These are phyloP conservation scores for Coemansia sp. DNA, from an alignment of 192 early-diverging fungal species.

Conservation along the genomic window DNA sequence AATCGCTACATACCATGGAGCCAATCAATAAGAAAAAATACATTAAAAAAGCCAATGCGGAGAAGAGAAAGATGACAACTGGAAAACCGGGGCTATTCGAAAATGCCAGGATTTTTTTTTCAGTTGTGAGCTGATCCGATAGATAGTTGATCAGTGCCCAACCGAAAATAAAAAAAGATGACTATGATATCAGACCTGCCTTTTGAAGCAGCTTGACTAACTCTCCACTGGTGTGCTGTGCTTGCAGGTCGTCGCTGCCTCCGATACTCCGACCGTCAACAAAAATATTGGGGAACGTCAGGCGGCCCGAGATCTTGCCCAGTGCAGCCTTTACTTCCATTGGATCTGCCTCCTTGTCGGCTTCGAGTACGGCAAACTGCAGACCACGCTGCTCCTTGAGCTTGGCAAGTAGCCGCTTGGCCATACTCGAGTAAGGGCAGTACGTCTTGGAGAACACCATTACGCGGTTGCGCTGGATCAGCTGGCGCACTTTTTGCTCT, in stretches of 20 bases:
- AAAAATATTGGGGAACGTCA: constrained; percentile 74
- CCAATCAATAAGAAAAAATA: not conserved
- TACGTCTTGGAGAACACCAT: constrained; percentile 80
- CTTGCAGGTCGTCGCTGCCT: constrained; percentile 63
- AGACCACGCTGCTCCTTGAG: constrained; percentile 46
- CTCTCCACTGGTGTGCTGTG: constrained; percentile 56
- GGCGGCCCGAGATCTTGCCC: constrained; percentile 57
- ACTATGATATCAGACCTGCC: constrained; percentile 29
- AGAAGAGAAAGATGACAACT: not conserved
- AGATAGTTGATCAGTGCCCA: too few relatives aligned
- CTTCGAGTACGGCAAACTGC: constrained; percentile 62
- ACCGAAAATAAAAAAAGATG: too few relatives aligned
- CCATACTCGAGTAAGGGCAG: constrained; percentile 71
- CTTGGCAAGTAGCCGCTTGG: constrained; percentile 61
- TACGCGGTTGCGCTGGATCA: constrained; percentile 47
- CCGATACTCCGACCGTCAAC: constrained; percentile 71
- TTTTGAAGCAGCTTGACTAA: constrained; percentile 55
- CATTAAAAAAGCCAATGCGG: not conserved
- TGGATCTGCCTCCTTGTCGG: constrained; percentile 48
- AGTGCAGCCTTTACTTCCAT: constrained; percentile 63
- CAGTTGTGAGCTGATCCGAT: not conserved
- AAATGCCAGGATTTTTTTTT: not conserved
- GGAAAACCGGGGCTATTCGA: not conserved
- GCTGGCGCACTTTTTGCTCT: constrained; percentile 29
- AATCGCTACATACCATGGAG: constrained; percentile 3